Conservation (phyloP, 108 stramenopile genomes). For the Nitzschia putrida region DNA sequence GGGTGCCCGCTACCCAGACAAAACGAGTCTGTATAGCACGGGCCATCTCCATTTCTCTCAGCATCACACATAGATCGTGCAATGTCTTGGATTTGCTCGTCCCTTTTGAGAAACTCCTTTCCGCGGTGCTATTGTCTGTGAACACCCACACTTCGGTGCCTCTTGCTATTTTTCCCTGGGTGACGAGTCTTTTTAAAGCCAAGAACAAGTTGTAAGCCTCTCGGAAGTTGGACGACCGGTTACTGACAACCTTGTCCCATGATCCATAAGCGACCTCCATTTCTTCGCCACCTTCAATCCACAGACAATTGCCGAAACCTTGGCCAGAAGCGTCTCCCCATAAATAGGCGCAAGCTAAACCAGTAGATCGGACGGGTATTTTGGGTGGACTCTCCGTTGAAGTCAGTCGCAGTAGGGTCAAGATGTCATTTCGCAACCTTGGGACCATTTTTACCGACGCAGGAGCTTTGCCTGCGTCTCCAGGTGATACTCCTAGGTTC, state of each 20-base stretch:
- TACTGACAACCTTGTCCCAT: too few species aligned
- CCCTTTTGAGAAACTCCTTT: conserved; percentile 21
- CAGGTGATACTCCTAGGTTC: neutral
- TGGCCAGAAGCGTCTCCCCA: conserved; percentile 46
- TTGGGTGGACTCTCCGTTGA: neutral
- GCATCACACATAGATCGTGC: neutral
- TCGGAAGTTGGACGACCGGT: conserved; percentile 36
- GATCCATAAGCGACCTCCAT: conserved; percentile 15
- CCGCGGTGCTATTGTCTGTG: conserved; percentile 51
- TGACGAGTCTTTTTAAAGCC: conserved; percentile 29
- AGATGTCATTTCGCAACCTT: conserved; percentile 30
- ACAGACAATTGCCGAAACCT: conserved; percentile 37
- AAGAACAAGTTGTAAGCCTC: conserved; percentile 41
- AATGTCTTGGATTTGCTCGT: neutral
- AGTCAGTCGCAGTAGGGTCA: too few species aligned
- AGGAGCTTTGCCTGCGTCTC: neutral
- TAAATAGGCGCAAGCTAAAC: neutral
- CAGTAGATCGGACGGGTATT: conserved; percentile 10
- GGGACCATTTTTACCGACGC: conserved; percentile 28
- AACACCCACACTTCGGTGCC: conserved; percentile 51
- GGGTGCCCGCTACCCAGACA: conserved; percentile 41
- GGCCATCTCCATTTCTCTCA: conserved; percentile 11
- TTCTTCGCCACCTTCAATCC: neutral
- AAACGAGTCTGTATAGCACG: conserved; percentile 35
- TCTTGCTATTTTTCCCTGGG: conserved; percentile 3